Conservation (phyloP, 345 rosid species). For the Iberis pinnata region DNA sequence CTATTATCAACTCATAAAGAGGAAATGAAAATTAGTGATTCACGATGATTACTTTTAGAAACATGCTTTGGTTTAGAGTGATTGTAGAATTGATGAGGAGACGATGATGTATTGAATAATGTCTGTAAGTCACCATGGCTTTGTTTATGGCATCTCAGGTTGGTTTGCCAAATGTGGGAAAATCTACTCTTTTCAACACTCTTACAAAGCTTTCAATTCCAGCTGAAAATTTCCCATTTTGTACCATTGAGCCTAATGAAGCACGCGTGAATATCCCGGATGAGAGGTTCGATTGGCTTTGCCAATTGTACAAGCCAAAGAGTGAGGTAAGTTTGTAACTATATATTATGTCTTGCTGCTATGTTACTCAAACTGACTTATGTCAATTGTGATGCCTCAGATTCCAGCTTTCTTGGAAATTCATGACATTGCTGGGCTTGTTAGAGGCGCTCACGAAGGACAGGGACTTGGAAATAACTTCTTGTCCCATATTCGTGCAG, state of each 20-base stretch:
- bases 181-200: slow-evolving; percentile 93
- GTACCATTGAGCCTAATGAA: slow-evolving; percentile 95
- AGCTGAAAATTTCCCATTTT: slow-evolving; percentile 97
- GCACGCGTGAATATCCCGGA: slow-evolving; percentile 94
- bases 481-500: slow-evolving; percentile 95
- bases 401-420: slow-evolving; percentile 90
- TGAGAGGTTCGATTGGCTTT: slow-evolving; percentile 92
- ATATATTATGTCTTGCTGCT: neutral
- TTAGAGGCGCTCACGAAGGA: slow-evolving; percentile 93
- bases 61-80: slow-evolving; percentile 4
- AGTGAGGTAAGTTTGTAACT: slow-evolving; percentile 48
- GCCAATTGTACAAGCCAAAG: slow-evolving; percentile 76
- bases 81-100: neutral
- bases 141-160: slow-evolving; percentile 42
- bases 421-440: slow-evolving; percentile 96
- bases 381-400: slow-evolving; percentile 30
- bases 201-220: slow-evolving; percentile 89
- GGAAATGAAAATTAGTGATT: slow-evolving; percentile 8
- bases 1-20: slow-evolving; percentile 1
- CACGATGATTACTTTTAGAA: neutral
- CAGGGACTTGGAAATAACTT: slow-evolving; percentile 96
- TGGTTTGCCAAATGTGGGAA: slow-evolving; percentile 95
- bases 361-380: neutral
- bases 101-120: slow-evolving; percentile 1
- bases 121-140: neutral